Evolutionary conservation across 2,329 filamentous ascomycete species (phyloP).

Genomic region (Chaetomium globosum): DNA sequence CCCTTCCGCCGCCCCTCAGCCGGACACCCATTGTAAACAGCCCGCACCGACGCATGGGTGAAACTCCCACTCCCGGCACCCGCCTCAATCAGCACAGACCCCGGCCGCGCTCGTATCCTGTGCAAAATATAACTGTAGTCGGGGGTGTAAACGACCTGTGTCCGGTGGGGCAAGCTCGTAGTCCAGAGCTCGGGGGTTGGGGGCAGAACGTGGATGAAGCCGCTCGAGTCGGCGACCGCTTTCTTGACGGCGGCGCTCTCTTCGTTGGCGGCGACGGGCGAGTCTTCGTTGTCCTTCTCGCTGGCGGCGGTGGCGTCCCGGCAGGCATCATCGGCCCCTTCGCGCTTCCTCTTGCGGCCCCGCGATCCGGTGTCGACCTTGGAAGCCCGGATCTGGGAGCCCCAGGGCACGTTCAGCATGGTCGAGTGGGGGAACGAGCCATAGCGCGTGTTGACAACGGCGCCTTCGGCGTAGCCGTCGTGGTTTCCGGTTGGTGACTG

Average conservation of each 20-base stretch:
- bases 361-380: conserved; percentile 89
- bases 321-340: conserved; percentile 46
- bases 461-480: conserved; percentile 74
- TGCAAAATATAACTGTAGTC: conserved; percentile 86
- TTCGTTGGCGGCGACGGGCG: conserved; percentile 7
- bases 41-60: conserved; percentile 75
- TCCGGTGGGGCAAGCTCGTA: conserved; percentile 74
- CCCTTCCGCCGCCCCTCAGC: conserved; percentile 55
- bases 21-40: conserved; percentile 73
- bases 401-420: conserved; percentile 79
- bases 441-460: conserved; percentile 87
- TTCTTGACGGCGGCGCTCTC: conserved; percentile 46
- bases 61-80: conserved; percentile 83
- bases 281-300: conserved; percentile 41
- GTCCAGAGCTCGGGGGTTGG: conserved; percentile 86
- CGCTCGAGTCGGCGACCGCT: conserved; percentile 60
- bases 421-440: conserved; percentile 86
- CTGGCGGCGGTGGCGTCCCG: conserved; percentile 38
- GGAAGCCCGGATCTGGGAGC: conserved; percentile 86
- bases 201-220: conserved; percentile 77
- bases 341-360: conserved; percentile 67
- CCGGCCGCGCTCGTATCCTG: conserved; percentile 72
- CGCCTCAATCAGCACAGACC: conserved; percentile 74
- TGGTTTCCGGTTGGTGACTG: conserved; percentile 62
- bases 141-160: conserved; percentile 83